A percentile compares a stretch with the other conserved stretches of the same genome.
phyloP scores from a whole-genome alignment of 2,329 filamentous ascomycete species.

The Colletotrichum viniferum region DNA sequence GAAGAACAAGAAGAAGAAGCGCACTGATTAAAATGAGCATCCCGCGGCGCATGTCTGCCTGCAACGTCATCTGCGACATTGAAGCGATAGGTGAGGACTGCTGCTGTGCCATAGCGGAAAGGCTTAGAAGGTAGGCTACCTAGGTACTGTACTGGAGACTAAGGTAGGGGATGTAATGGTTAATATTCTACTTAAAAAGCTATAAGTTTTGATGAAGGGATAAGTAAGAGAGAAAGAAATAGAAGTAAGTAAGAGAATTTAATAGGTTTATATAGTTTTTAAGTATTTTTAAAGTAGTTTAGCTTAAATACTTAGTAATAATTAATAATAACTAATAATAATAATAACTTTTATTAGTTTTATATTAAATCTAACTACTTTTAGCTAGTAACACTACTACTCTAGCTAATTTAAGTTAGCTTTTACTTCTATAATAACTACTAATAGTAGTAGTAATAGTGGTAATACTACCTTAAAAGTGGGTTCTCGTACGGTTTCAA shows the following conservation, averaged over 20 bases:
- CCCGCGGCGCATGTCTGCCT: neutral
- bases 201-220: neutral
- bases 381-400: neutral
- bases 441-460: neutral
- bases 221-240: neutral
- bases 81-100: neutral
- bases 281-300: neutral
- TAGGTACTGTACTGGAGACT: neutral
- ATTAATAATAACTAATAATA: neutral
- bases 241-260: fast-evolving
- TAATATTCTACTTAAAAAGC: neutral
- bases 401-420: neutral
- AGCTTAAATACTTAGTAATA: neutral
- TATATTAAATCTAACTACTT: neutral
- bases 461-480: neutral
- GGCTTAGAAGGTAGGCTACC: neutral
- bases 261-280: neutral
- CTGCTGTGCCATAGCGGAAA: neutral
- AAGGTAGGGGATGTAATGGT: neutral
- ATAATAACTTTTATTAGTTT: too few relatives aligned
- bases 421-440: neutral
- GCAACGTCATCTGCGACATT: neutral
- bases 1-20: neutral
- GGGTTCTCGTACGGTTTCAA: neutral
- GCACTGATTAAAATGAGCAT: neutral